These are phyloP conservation scores for Termitomyces sp. DNA, from an alignment of 768 basidiomycete genomes.

Conservation along the genomic window DNA sequence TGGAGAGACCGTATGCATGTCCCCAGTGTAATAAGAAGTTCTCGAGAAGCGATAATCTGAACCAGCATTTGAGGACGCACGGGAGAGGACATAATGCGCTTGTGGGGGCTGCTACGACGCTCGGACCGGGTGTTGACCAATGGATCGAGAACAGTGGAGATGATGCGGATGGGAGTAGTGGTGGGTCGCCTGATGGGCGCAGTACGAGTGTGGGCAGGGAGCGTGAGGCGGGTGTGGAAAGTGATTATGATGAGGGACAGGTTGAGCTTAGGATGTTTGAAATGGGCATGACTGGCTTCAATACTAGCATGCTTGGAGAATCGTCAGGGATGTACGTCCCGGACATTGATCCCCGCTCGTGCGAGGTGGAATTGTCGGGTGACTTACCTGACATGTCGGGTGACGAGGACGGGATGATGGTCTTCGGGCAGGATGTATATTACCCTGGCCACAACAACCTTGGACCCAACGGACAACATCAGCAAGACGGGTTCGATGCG, in stretches of 20 bases:
- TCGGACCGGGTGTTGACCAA: slow-evolving; percentile 6
- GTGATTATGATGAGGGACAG: slow-evolving; percentile 22
- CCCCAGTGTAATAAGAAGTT: slow-evolving; percentile 74
- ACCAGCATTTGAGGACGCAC: slow-evolving; percentile 84
- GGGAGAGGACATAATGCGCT: slow-evolving; percentile 25
- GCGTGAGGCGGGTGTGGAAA: slow-evolving; percentile 13
- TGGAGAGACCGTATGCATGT: slow-evolving; percentile 82
- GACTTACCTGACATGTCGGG: slow-evolving; percentile 45
- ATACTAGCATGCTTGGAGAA: slow-evolving; percentile 9
- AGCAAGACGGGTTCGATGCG: slow-evolving; percentile 5
- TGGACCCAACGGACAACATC: not conserved
- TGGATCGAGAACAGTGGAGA: slow-evolving; percentile 14
- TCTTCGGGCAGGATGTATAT: slow-evolving; percentile 15
- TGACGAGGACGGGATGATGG: slow-evolving; percentile 46
- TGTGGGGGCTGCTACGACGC: slow-evolving; percentile 4
- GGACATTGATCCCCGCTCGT: slow-evolving; percentile 46
- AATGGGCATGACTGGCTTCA: slow-evolving; percentile 16
- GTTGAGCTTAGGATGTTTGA: slow-evolving; percentile 22
- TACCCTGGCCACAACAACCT: not conserved
- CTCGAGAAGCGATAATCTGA: slow-evolving; percentile 84
- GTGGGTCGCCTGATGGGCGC: slow-evolving; percentile 14
- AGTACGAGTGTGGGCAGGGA: slow-evolving; percentile 16
- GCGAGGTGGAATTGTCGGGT: slow-evolving; percentile 55
- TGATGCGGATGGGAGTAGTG: slow-evolving; percentile 19
- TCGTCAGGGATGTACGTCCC: slow-evolving; percentile 9